These are phyloP conservation scores for Solanum tarapatanum DNA, from an alignment of 257 asterid genomes.

Conservation along the genomic window DNA sequence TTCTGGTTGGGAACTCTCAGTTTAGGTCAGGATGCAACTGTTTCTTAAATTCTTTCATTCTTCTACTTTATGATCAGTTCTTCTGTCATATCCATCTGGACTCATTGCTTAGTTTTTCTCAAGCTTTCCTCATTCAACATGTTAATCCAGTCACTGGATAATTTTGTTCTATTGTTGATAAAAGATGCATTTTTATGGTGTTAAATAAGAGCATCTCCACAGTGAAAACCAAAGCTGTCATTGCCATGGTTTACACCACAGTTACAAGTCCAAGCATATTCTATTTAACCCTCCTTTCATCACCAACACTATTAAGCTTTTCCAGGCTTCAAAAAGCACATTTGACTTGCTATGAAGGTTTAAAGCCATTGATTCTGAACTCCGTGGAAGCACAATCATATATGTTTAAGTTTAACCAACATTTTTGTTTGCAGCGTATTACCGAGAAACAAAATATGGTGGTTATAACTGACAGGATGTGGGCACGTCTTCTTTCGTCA, in stretches of 20 bases:
- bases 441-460: constrained; percentile 49
- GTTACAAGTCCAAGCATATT: neutral
- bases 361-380: neutral
- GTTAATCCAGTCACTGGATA: neutral
- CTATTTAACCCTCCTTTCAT: neutral
- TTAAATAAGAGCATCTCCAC: neutral
- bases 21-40: neutral
- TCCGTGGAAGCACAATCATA: neutral
- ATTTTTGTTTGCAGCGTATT: constrained; percentile 37
- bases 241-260: neutral
- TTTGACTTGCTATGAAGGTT: neutral
- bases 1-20: neutral
- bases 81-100: neutral
- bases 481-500: constrained; percentile 70
- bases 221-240: neutral
- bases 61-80: neutral
- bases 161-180: neutral
- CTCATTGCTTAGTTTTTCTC: neutral
- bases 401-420: neutral
- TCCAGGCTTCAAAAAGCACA: neutral
- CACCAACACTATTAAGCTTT: neutral
- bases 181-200: neutral
- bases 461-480: constrained; percentile 66
- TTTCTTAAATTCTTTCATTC: neutral
- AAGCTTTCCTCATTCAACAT: neutral